Evolutionary conservation across 768 basidiomycete species (phyloP).

Genomic region (Boletus eberwhitei): DNA sequence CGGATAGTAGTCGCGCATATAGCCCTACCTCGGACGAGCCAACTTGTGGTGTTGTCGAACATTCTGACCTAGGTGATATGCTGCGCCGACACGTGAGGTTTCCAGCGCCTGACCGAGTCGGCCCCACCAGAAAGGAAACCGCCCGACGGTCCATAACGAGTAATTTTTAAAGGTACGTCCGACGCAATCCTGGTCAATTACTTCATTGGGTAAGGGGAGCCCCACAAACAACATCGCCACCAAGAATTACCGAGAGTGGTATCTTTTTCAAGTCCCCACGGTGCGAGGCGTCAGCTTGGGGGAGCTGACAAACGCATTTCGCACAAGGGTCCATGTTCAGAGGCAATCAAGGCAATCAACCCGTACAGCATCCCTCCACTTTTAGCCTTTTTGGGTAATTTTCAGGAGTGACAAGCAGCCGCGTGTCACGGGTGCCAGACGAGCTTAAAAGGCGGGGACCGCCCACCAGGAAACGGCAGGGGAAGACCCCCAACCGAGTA

Average conservation of each 20-base stretch:
- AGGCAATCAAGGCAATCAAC: slow-evolving; percentile 25
- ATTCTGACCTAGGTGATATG: neutral
- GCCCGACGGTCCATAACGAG: slow-evolving; percentile 17
- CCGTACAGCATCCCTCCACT: slow-evolving; percentile 16
- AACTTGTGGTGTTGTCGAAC: neutral
- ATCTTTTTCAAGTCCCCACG: slow-evolving; percentile 9
- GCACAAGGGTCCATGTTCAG: slow-evolving; percentile 23
- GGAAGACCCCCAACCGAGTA: slow-evolving; percentile 6
- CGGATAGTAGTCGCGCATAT: neutral
- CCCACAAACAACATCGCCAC: slow-evolving; percentile 20
- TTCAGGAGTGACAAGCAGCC: slow-evolving; percentile 12
- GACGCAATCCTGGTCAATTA: slow-evolving; percentile 20
- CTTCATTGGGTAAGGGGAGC: slow-evolving; percentile 14
- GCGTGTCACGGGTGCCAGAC: slow-evolving; percentile 12
- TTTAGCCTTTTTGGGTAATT: slow-evolving; percentile 30
- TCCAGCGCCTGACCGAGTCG: neutral
- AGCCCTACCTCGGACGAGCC: neutral
- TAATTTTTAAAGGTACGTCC: slow-evolving; percentile 13
- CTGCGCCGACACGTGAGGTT: neutral
- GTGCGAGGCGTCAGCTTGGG: slow-evolving; percentile 7
- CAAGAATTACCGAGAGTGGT: slow-evolving; percentile 22
- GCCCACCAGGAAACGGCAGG: slow-evolving; percentile 11
- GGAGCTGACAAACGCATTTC: slow-evolving; percentile 31
- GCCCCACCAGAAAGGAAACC: slow-evolving; percentile 1
- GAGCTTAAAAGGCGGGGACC: slow-evolving; percentile 26